Conservation (phyloP, 345 rosid species). For the Diplotaxis tenuifolia region DNA sequence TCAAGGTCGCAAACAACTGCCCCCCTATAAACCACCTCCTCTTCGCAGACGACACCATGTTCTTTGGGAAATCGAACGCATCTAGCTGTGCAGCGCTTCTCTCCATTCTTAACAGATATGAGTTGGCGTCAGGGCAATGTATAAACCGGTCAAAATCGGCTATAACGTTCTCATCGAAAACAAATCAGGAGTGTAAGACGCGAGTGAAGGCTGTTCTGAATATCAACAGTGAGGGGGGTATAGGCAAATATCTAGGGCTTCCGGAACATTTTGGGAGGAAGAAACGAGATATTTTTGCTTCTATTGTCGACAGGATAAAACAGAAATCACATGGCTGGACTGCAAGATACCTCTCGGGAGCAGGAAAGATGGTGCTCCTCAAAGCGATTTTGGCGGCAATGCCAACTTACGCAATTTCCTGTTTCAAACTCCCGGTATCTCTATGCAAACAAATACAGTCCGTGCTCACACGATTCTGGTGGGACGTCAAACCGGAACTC, state of each 20-base stretch:
- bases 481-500: neutral
- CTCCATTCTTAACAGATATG: neutral
- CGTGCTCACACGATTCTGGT: neutral
- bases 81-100: neutral
- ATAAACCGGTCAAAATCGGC: neutral
- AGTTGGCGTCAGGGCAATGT: neutral
- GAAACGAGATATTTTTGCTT: neutral
- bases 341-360: rapidly evolving
- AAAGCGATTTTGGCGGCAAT: neutral
- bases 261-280: neutral
- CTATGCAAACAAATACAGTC: neutral
- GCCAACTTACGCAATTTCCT: neutral
- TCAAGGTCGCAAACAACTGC: neutral
- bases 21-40: neutral
- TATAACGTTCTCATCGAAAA: neutral
- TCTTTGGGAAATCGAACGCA: neutral
- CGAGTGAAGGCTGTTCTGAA: rapidly evolving
- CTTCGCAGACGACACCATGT: neutral
- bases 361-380: neutral
- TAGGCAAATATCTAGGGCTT: neutral
- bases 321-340: neutral
- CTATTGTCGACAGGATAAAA: neutral
- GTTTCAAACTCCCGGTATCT: neutral
- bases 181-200: rapidly evolving
- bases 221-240: neutral